Evolutionary conservation across 148 eudicot species (phyloP).

Genomic region (Arctostaphylos glauca): DNA sequence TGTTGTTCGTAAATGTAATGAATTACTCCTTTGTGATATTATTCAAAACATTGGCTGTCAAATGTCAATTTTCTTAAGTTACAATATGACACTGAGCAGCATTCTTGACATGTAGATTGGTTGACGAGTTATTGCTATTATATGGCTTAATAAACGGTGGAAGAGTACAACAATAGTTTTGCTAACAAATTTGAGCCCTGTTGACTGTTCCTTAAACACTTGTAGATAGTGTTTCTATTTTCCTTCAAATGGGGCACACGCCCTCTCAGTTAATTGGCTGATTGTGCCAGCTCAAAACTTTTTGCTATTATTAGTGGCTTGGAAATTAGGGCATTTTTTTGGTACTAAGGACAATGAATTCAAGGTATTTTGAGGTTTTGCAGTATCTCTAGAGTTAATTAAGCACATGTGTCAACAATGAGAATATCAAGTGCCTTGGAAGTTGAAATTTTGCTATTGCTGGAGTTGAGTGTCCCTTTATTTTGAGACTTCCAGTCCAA

Average conservation of each 20-base stretch:
- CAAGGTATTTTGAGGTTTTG: slow-evolving; percentile 7
- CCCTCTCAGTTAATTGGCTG: neutral
- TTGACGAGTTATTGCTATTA: neutral
- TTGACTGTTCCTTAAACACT: slow-evolving; percentile 3
- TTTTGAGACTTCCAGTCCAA: neutral
- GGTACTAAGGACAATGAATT: neutral
- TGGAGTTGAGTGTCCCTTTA: slow-evolving; percentile 1
- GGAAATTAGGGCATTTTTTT: neutral
- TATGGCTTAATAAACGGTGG: neutral
- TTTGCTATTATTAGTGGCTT: neutral
- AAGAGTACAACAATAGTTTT: neutral
- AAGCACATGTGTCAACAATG: neutral
- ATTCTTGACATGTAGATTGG: neutral
- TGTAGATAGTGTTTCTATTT: neutral
- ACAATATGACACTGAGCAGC: neutral
- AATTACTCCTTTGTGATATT: neutral
- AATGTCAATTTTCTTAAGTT: neutral
- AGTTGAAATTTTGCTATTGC: neutral
- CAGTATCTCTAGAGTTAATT: neutral
- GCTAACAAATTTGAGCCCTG: neutral
- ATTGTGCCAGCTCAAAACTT: neutral
- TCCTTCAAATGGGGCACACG: neutral
- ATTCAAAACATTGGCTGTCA: neutral
- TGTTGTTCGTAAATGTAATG: neutral
- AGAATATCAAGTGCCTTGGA: neutral